Percentiles rank a stretch among this genome's conserved stretches.
Evolutionary conservation across 495 filamentous ascomycete species (phyloP).

Genomic region (Xylaria sp.): DNA sequence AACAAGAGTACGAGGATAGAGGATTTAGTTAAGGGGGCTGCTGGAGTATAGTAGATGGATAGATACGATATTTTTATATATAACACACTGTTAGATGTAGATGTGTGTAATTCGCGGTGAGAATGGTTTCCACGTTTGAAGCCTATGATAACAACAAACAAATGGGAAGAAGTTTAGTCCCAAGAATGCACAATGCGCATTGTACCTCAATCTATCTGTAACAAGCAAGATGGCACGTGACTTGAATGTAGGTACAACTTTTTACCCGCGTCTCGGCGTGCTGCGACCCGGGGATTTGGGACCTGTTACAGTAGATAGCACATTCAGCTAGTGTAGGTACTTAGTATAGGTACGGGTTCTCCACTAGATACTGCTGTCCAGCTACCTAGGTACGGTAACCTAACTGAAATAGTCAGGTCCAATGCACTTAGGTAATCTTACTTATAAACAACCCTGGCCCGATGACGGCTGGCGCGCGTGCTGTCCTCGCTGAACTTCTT

Average conservation of each 20-base stretch:
- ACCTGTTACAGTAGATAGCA: too few relatives aligned
- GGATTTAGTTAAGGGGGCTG: neutral
- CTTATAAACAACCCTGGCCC: neutral
- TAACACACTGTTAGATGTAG: too few relatives aligned
- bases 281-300: slow-evolving; percentile 13
- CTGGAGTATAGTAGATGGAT: neutral
- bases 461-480: neutral
- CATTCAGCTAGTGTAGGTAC: neutral
- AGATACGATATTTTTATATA: too few relatives aligned
- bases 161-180: neutral
- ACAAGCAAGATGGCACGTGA: neutral
- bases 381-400: too few relatives aligned
- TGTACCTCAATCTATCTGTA: too few relatives aligned
- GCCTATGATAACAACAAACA: neutral
- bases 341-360: too few relatives aligned
- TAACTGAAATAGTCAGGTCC: slow-evolving; percentile 27
- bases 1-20: neutral
- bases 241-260: neutral
- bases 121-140: neutral
- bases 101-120: neutral
- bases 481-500: slow-evolving; percentile 14
- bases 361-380: too few relatives aligned
- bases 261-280: neutral
- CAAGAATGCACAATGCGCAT: neutral
- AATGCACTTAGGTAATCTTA: neutral